phyloP scores from a whole-genome alignment of 768 basidiomycete species.

The Termitomyces sp. region DNA sequence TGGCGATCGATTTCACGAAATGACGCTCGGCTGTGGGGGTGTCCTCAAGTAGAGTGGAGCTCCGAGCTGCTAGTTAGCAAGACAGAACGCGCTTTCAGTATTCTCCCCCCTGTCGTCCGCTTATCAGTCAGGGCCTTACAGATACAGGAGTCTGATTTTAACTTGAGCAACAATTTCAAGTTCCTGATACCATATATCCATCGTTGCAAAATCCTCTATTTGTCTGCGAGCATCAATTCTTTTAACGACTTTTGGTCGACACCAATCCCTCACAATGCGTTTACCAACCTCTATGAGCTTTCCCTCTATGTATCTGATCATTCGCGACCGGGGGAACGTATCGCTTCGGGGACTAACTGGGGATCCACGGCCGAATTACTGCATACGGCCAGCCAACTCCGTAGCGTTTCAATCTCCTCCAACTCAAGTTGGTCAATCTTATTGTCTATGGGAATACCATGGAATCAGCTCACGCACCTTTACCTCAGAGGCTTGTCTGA shows the following conservation, averaged over 20 bases:
- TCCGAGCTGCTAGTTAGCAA: background rate
- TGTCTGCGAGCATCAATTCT: background rate
- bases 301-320: background rate
- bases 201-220: background rate
- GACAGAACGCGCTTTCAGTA: background rate
- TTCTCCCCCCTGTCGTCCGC: background rate
- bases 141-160: background rate
- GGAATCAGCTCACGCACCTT: background rate
- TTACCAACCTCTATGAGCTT: background rate
- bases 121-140: background rate
- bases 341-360: background rate
- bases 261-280: background rate
- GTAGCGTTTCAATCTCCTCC: background rate
- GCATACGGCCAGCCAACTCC: background rate
- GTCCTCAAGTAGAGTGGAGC: background rate
- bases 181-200: background rate
- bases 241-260: background rate
- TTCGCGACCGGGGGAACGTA: background rate
- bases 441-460: background rate
- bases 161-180: background rate
- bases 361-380: background rate
- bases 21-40: background rate
- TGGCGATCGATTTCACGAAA: background rate
- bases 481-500: background rate
- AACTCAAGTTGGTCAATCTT: background rate